phyloP scores from a whole-genome alignment of 2,329 filamentous ascomycete genomes.

The Cytospora paraplurivora region DNA sequence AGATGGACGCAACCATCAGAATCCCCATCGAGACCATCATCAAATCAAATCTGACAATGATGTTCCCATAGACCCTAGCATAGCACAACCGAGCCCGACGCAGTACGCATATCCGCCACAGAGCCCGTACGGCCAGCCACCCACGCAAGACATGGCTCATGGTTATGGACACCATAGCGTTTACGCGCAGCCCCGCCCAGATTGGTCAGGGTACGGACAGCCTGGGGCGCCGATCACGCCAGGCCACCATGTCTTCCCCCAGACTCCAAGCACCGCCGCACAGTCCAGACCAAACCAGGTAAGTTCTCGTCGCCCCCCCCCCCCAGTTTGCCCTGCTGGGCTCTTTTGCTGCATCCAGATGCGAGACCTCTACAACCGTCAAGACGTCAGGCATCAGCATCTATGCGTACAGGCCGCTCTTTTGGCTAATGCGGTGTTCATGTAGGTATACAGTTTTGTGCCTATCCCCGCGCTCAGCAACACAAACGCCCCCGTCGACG shows the following conservation, averaged over 20 bases:
- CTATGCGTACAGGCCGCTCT: conserved; percentile 34
- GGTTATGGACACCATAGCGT: conserved; percentile 67
- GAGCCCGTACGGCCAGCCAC: conserved; percentile 74
- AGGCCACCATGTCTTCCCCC: conserved; percentile 55
- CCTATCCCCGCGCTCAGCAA: conserved; percentile 94
- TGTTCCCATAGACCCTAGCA: conserved; percentile 99
- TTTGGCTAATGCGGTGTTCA: conserved; percentile 32
- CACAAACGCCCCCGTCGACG: conserved; percentile 91
- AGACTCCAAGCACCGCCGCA: conserved; percentile 57
- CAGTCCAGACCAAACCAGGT: conserved; percentile 63
- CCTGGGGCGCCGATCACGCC: conserved; percentile 52
- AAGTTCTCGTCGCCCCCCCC: conserved; percentile 40
- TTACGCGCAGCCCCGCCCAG: conserved; percentile 67
- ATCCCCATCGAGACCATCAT: conserved; percentile 61
- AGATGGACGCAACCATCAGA: conserved; percentile 79
- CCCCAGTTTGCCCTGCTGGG: background rate
- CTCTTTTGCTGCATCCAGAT: background rate
- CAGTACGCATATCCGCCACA: conserved; percentile 27
- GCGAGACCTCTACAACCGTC: conserved; percentile 16
- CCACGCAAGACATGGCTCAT: conserved; percentile 84
- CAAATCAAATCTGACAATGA: conserved; percentile 91
- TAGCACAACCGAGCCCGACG: conserved; percentile 88
- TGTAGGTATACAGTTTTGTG: conserved; percentile 96
- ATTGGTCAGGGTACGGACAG: conserved; percentile 70
- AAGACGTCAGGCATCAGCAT: conserved; percentile 41